Evolutionary conservation across 768 basidiomycete genomes (phyloP), one percentile per base, ranked within the genome.

Genomic region (Podaxis pistillaris): DNA sequence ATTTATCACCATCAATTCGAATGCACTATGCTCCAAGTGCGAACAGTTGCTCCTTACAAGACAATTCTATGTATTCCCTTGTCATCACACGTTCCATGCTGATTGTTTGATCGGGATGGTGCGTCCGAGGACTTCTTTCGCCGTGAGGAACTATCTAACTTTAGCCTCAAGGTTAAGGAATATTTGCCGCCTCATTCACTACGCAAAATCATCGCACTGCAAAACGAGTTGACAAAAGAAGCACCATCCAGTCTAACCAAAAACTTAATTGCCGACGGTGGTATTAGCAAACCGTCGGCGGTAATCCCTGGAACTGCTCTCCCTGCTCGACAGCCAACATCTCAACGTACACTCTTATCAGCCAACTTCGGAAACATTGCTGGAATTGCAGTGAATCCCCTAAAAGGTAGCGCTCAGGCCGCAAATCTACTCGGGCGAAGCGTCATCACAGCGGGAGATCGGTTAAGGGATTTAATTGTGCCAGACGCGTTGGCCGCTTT

Each of bases 1-100:
- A 22, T 98, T 98, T 73, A 87, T 98, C 58, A 96, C 95, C 0
- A 87, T 98, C 58, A 92, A 96, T 65, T 83, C 88, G 7, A 86
- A 86, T 64, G 97, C 98, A 68, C 86, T 85, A 68, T 98, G 97
- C 69, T 89, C 91, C 11, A 82, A 82, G 30, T 98, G 97, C 75
- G 83, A 85, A 7, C 81, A 84, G 64, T 78, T 87, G 38, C 80
- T 99, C 56, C 75, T 98, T 58, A 90, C 87, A 24, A 81, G 96
- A 66, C 96, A 98, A 70, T 98, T 98, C 74, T 99, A 99, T 74
- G 94, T 96, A 52, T 99, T 99, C 77, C 97, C 97, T 49, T 98
- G 97, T 75, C 93, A 95, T 68, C 97, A 99, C 73, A 86, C 88
- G 15, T 98, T 98, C 85, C 97, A 98, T 76, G 94, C 94, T 5